A percentile compares a stretch with the other conserved stretches of the same genome.
phyloP scores from a whole-genome alignment of 2,329 filamentous ascomycete species.

The Ramularia collo-cygni region DNA sequence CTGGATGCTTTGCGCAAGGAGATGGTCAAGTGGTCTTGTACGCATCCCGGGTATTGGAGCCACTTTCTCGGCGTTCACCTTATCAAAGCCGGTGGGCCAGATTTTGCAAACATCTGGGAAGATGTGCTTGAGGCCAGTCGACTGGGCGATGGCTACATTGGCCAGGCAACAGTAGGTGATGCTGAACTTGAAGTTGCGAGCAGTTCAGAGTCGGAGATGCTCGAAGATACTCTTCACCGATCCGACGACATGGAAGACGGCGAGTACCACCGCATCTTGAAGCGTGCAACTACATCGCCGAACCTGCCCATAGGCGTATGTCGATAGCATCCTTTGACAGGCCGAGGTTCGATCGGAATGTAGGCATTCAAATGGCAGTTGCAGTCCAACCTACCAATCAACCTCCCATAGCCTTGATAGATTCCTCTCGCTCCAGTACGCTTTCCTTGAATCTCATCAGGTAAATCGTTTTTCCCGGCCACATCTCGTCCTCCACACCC shows the following conservation, averaged over 20 bases:
- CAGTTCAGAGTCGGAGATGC: background rate
- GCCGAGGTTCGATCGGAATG: background rate
- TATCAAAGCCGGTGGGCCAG: conserved; percentile 21
- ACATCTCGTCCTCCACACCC: conserved; percentile 55
- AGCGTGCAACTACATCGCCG: conserved; percentile 8
- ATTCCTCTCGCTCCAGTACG: conserved; percentile 81
- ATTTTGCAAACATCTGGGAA: conserved; percentile 24
- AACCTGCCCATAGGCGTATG: conserved; percentile 17
- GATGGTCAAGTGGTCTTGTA: conserved; percentile 30
- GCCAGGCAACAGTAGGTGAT: background rate
- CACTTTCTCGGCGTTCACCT: conserved; percentile 30
- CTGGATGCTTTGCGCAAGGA: conserved; percentile 8
- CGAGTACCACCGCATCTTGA: conserved; percentile 11
- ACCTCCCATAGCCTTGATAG: conserved; percentile 28
- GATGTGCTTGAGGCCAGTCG: conserved; percentile 31
- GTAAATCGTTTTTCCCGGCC: conserved; percentile 94
- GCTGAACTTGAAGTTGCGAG: background rate
- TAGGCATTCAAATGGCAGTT: too few species aligned
- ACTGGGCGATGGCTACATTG: conserved; percentile 4
- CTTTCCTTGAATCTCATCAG: conserved; percentile 86
- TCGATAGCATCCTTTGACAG: conserved; percentile 3
- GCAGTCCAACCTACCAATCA: conserved; percentile 14
- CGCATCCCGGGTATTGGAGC: conserved; percentile 33
- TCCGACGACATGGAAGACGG: conserved; percentile 2
- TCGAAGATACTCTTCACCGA: background rate